These are phyloP conservation scores for Diaporthe vaccinii DNA, from an alignment of 2,329 filamentous ascomycete species.

Conservation along the genomic window DNA sequence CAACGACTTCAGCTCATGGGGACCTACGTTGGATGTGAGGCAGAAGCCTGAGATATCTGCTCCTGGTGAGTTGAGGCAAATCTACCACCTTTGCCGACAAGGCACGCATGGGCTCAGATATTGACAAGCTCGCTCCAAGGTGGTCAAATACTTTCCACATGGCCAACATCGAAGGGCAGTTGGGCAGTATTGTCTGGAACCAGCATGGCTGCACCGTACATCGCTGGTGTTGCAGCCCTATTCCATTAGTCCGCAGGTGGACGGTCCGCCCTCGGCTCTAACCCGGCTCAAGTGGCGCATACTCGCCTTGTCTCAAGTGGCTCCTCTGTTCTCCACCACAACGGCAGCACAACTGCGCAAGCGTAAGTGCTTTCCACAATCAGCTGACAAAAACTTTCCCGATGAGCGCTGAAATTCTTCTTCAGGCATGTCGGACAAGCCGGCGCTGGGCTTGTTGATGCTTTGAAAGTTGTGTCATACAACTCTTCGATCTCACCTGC, in stretches of 20 bases:
- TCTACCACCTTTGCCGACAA: background rate
- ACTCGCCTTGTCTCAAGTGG: slow-evolving; percentile 37
- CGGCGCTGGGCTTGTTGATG: slow-evolving; percentile 10
- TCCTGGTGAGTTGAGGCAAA: slow-evolving; percentile 43
- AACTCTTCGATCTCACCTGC: slow-evolving; percentile 5
- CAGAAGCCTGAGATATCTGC: slow-evolving; percentile 50
- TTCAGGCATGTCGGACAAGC: slow-evolving; percentile 2
- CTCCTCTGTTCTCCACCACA: slow-evolving; percentile 23
- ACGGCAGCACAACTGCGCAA: slow-evolving; percentile 29
- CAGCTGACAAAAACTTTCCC: slow-evolving; percentile 35
- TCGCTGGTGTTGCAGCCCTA: slow-evolving; percentile 53
- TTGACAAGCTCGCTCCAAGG: slow-evolving; percentile 41
- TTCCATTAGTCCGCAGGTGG: slow-evolving; percentile 46
- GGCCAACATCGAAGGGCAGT: slow-evolving; percentile 46
- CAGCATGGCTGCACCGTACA: slow-evolving; percentile 58
- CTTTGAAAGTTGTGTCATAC: slow-evolving; percentile 4
- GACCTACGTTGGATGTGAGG: slow-evolving; percentile 54
- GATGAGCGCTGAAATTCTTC: background rate
- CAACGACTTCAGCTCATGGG: slow-evolving; percentile 53
- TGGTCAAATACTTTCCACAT: slow-evolving; percentile 57
- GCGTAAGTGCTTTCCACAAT: slow-evolving; percentile 32
- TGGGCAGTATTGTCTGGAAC: slow-evolving; percentile 58
- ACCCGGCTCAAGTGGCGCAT: slow-evolving; percentile 24
- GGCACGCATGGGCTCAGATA: background rate
- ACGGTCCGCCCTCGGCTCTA: slow-evolving; percentile 3